These are phyloP conservation scores for Myxozyma lipomycoides DNA, from an alignment of 805 yeast species.

Conservation along the genomic window DNA sequence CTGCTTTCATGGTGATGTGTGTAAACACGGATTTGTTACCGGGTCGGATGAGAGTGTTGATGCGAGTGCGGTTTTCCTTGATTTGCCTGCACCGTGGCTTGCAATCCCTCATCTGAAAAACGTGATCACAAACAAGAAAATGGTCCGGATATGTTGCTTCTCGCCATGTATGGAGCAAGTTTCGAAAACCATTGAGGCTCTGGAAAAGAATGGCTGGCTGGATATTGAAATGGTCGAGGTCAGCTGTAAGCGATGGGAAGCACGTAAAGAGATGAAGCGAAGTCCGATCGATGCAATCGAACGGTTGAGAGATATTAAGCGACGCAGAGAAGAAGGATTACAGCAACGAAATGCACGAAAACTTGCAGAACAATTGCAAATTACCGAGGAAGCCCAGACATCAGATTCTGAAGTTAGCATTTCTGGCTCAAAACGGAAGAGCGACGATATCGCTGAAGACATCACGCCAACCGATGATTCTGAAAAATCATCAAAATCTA, in stretches of 20 bases:
- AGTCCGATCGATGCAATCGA: constrained; percentile 74
- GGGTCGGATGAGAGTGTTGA: constrained; percentile 40
- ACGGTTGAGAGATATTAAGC: constrained; percentile 73
- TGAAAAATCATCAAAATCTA: not conserved
- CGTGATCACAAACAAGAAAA: constrained; percentile 52
- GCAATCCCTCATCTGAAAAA: constrained; percentile 72
- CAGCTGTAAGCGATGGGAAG: constrained; percentile 80
- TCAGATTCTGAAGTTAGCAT: constrained; percentile 2
- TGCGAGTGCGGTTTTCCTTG: constrained; percentile 79
- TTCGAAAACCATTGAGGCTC: constrained; percentile 70
- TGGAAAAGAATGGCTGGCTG: constrained; percentile 76
- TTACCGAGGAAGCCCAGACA: constrained; percentile 12
- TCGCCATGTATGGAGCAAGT: constrained; percentile 99
- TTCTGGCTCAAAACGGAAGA: constrained; percentile 14
- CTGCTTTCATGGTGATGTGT: constrained; percentile 88
- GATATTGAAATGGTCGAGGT: constrained; percentile 89
- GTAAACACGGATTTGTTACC: constrained; percentile 67
- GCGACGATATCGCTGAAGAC: constrained; percentile 15
- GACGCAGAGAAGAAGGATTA: constrained; percentile 55
- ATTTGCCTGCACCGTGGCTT: constrained; percentile 94
- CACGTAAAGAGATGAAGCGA: constrained; percentile 82
- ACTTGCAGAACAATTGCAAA: constrained; percentile 14
- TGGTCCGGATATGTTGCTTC: constrained; percentile 83
- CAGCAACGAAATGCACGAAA: constrained; percentile 33
- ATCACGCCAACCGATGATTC: constrained; percentile 2